A percentile compares a stretch with the other conserved stretches of the same genome.
Evolutionary conservation across 345 rosid species (phyloP).

Genomic region (Angophora floribunda): DNA sequence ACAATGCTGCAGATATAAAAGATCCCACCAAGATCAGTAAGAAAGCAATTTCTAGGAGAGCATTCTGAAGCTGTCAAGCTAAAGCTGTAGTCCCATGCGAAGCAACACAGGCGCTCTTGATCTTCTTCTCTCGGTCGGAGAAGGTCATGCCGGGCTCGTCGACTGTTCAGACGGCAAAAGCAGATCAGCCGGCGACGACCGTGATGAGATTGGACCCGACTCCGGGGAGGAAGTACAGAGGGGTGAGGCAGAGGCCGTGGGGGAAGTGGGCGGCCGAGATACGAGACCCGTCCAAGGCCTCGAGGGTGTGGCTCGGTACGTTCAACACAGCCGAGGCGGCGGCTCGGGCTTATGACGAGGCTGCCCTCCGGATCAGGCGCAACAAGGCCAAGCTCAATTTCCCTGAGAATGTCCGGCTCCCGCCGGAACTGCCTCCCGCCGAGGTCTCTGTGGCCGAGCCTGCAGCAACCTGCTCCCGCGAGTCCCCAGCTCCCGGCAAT

Average conservation of each 20-base stretch:
- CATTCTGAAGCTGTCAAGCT: neutral
- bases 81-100: neutral
- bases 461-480: slow-evolving; percentile 8
- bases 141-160: neutral
- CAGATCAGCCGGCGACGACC: neutral
- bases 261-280: slow-evolving; percentile 98
- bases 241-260: slow-evolving; percentile 94
- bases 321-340: slow-evolving; percentile 85
- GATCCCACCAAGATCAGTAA: neutral
- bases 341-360: slow-evolving; percentile 82
- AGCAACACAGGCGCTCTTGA: neutral
- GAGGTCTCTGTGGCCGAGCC: slow-evolving; percentile 3
- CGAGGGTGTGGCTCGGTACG: slow-evolving; percentile 91
- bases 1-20: neutral
- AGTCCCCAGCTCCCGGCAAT: slow-evolving; percentile 1
- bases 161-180: neutral
- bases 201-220: slow-evolving; percentile 4
- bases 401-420: slow-evolving; percentile 78
- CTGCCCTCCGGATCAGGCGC: slow-evolving; percentile 78
- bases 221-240: slow-evolving; percentile 63
- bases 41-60: neutral
- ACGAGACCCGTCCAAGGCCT: slow-evolving; percentile 77
- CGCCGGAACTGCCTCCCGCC: slow-evolving; percentile 11
- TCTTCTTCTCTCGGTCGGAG: neutral
- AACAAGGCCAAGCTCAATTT: slow-evolving; percentile 91